Evolutionary conservation across 108 stramenopile genomes (phyloP).

Genomic region (Fistulifera pelliculosa): DNA sequence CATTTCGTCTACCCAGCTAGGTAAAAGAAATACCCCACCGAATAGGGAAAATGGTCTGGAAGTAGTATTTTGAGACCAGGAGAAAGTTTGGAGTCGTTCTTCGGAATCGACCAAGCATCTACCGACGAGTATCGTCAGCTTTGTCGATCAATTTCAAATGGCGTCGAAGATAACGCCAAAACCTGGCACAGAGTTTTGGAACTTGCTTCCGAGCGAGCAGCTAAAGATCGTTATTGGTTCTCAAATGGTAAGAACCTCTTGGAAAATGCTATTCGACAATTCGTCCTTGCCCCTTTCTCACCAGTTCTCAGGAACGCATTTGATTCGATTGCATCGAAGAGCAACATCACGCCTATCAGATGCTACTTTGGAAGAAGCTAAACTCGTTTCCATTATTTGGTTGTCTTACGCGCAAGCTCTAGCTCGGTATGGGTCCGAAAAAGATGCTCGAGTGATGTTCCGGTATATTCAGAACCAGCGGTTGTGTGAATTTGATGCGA

Average conservation of each 20-base stretch:
- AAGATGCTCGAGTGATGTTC: conserved; percentile 40
- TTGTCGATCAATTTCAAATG: conserved; percentile 18
- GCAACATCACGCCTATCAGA: conserved; percentile 60
- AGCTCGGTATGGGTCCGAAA: conserved; percentile 17
- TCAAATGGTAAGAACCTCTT: conserved; percentile 2
- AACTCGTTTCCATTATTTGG: conserved; percentile 46
- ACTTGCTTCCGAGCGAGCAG: conserved; percentile 7
- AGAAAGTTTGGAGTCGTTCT: conserved; percentile 58
- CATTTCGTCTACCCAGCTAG: too few relatives aligned
- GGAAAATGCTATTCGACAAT: background rate
- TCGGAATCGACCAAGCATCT: conserved; percentile 30
- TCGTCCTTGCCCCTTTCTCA: background rate
- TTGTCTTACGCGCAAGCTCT: conserved; percentile 42
- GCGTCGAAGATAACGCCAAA: conserved; percentile 23
- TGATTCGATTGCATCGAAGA: conserved; percentile 56
- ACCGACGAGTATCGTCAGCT: conserved; percentile 18
- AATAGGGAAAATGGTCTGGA: too few relatives aligned
- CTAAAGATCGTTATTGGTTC: background rate
- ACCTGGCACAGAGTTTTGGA: conserved; percentile 30
- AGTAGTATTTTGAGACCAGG: conserved; percentile 50
- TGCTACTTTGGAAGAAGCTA: conserved; percentile 5
- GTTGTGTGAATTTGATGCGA: conserved; percentile 9
- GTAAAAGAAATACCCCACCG: too few relatives aligned
- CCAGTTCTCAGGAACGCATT: conserved; percentile 22
- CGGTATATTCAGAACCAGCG: conserved; percentile 22